Base-by-base conservation (phyloP, 805 yeast species). In the Candida maltosa region DNA sequence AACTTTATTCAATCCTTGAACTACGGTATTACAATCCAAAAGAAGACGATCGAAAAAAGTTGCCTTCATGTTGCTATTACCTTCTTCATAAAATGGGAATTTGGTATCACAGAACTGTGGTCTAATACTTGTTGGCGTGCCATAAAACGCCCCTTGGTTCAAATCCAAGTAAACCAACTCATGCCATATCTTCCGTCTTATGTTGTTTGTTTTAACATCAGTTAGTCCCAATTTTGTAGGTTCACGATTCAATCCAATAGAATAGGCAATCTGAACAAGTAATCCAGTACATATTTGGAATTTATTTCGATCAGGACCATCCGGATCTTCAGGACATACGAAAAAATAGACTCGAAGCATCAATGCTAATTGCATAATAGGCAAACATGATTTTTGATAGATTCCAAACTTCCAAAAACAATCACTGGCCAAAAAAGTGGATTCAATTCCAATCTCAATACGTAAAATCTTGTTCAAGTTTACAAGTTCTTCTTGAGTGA, bases 111-210 rank as follows among this genome's bases (percentile, higher is more conserved):
- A 78, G 31, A 59, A 59, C 7, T 61, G 60, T 1, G 54, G 51
- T 35, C 53, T 48, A n/a, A 71, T 64, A 9, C 60, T 41, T 19
- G 69, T 48, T 0, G 78, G 74, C 16, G 62, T 63, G 1, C 86
- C 86, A 32, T 69, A 58, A 5, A 63, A 58, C 37, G 63, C 53
- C 14, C 73, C 65, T 35, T 71, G 73, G 31, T 59, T 54, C 2
- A 63, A 41, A 46, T 79, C 85, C 29, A 63, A 42, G 1, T 69
- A 46, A 11, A 74, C 58, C 29, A 80, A 52, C 17, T 60, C 57
- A 47, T 65, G 71, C 86, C 86, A 80, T 4, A 78, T 64, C 44
- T 76, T 78, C 45, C 86, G 62, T 66, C 76, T 69, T 3, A 78
- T 45, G 40, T 75, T 72, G 15, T 66, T 62, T 11, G 47, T 34